These are phyloP conservation scores for Mycena latifolia DNA, from an alignment of 768 basidiomycete genomes.

Conservation along the genomic window DNA sequence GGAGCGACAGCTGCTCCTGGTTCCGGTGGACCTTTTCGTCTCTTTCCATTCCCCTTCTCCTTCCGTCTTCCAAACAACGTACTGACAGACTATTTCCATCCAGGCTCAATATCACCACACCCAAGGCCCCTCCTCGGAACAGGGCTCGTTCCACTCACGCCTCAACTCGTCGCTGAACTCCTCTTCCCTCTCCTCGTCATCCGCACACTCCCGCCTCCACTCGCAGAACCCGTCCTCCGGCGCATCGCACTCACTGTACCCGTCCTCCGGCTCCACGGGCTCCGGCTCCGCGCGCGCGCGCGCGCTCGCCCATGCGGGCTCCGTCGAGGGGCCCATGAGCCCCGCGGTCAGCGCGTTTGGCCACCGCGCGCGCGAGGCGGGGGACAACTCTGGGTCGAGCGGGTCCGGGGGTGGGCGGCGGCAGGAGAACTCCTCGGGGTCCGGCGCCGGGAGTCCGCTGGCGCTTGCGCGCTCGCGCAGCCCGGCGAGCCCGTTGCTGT, in stretches of 20 bases:
- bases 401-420: conserved; percentile 15
- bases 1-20: background rate
- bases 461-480: conserved; percentile 1
- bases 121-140: conserved; percentile 25
- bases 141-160: conserved; percentile 35
- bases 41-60: background rate
- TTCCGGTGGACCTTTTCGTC: no score
- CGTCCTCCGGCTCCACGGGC: conserved; percentile 24
- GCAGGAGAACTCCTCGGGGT: conserved; percentile 17
- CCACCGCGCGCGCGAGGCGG: conserved; percentile 8
- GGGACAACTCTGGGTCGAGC: conserved; percentile 26
- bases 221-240: background rate
- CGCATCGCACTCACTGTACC: conserved; percentile 24
- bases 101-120: conserved; percentile 29
- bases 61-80: no score
- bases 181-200: conserved; percentile 14
- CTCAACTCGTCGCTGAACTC: conserved; percentile 16
- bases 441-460: background rate
- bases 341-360: conserved; percentile 34
- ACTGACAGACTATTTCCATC: no score
- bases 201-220: background rate
- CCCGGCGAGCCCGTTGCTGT: conserved; percentile 25
- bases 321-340: conserved; percentile 34
- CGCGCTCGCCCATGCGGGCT: conserved; percentile 17
- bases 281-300: conserved; percentile 26